A percentile compares a stretch with the other conserved stretches of the same genome.
Conservation (phyloP, 2,329 filamentous ascomycete genomes). For the Arthrobotrys conoides region DNA sequence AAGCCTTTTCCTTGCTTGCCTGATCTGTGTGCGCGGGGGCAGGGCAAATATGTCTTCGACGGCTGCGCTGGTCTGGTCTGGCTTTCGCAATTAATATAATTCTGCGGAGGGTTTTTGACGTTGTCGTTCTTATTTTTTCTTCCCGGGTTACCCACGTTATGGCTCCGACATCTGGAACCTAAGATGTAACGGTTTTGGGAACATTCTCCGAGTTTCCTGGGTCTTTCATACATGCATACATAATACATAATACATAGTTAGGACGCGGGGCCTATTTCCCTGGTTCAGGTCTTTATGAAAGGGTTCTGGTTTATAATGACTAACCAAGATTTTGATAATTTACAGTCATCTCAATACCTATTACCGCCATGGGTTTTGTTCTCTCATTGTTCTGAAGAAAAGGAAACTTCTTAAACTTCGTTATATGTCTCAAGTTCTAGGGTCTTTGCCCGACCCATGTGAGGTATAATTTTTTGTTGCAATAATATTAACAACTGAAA, state of each 20-base stretch:
- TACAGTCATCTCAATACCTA: too few relatives aligned
- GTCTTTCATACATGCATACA: not conserved
- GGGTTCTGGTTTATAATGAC: constrained; percentile 5
- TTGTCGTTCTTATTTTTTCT: not conserved
- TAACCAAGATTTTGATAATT: not conserved
- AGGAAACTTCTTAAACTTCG: not conserved
- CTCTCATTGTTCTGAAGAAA: not conserved
- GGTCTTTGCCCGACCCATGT: not conserved
- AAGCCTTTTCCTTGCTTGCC: not conserved
- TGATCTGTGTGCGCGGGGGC: not conserved
- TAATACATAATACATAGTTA: too few relatives aligned
- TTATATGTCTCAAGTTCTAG: constrained; percentile 8
- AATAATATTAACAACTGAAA: not conserved
- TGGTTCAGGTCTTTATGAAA: not conserved
- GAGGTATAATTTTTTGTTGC: constrained; percentile 6
- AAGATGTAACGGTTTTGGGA: constrained; percentile 11
- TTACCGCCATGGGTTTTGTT: not conserved
- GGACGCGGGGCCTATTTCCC: not conserved
- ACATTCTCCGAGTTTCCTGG: not conserved
- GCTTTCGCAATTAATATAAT: constrained; percentile 5
- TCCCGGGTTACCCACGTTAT: constrained; percentile 15
- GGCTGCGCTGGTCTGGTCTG: not conserved
- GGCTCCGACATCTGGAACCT: constrained; percentile 11
- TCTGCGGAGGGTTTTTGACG: not conserved
- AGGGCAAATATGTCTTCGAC: not conserved